phyloP scores from a whole-genome alignment of 2,329 filamentous ascomycete genomes.

The Botrytis medusae region DNA sequence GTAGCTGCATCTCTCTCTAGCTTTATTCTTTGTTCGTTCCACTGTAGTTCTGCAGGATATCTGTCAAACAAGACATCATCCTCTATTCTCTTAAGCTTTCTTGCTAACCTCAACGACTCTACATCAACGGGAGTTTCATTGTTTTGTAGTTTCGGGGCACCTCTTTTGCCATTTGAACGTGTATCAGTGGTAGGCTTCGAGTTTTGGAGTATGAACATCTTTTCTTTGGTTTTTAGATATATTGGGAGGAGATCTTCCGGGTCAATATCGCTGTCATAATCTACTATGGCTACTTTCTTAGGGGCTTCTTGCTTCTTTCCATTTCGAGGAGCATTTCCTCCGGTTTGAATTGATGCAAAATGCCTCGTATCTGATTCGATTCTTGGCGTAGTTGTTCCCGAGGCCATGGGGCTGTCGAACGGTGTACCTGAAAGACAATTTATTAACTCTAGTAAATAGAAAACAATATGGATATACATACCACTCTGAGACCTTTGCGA shows the following conservation, averaged over 20 bases:
- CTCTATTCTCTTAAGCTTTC: conserved; percentile 75
- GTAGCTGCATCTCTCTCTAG: conserved; percentile 62
- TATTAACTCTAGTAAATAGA: conserved; percentile 17
- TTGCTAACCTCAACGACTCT: conserved; percentile 63
- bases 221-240: conserved; percentile 74
- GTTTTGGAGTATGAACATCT: conserved; percentile 61
- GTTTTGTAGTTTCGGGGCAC: conserved; percentile 24
- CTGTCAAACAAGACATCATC: conserved; percentile 75
- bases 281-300: conserved; percentile 40
- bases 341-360: conserved; percentile 24
- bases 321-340: conserved; percentile 16
- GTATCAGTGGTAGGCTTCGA: conserved; percentile 46
- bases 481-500: conserved; percentile 37
- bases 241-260: conserved; percentile 72
- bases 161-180: conserved; percentile 25
- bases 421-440: conserved; percentile 35
- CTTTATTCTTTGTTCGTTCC: conserved; percentile 58
- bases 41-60: conserved; percentile 62
- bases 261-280: conserved; percentile 70
- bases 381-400: conserved; percentile 38
- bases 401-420: conserved; percentile 37
- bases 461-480: conserved; percentile 25
- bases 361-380: conserved; percentile 38
- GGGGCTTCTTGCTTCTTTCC: conserved; percentile 28
- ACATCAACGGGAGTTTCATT: conserved; percentile 26